phyloP scores from a whole-genome alignment of 2,329 filamentous ascomycete species.

The Sclerotinia subarctica region DNA sequence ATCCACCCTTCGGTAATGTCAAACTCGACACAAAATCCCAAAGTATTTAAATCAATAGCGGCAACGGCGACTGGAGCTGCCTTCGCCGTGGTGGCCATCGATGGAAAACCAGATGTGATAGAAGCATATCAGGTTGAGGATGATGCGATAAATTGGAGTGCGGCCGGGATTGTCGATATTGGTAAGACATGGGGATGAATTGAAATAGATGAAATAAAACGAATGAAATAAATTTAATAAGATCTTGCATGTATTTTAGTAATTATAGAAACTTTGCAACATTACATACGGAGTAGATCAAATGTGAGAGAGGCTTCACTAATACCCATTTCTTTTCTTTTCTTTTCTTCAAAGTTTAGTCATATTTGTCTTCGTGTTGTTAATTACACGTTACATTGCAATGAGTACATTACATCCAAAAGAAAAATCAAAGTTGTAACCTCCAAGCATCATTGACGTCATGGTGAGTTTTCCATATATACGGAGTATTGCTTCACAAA shows the following conservation, averaged over 20 bases:
- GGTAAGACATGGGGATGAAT: constrained; percentile 17
- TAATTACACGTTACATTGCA: not conserved
- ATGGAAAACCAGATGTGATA: constrained; percentile 1
- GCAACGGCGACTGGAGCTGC: constrained; percentile 23
- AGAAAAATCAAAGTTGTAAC: not conserved
- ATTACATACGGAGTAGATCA: not conserved
- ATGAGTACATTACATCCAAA: no score
- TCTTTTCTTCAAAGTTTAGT: not conserved
- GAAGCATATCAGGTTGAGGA: not conserved
- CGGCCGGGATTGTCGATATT: constrained; percentile 19
- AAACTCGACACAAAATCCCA: constrained; percentile 21
- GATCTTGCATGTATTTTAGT: not conserved
- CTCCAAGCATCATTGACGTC: not conserved
- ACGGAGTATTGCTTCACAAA: not conserved
- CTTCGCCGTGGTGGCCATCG: constrained; percentile 19
- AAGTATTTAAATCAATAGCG: constrained; percentile 19
- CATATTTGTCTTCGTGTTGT: no score
- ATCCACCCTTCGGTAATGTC: constrained; percentile 22
- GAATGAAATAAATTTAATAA: not conserved
- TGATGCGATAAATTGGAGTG: constrained; percentile 11
- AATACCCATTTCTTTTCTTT: not conserved
- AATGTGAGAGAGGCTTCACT: not conserved
- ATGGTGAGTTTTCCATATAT: not conserved
- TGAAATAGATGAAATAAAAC: not conserved
- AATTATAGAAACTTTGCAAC: not conserved